These are phyloP conservation scores for Phanerodontia chrysosporium DNA, from an alignment of 768 basidiomycete genomes.

Conservation along the genomic window DNA sequence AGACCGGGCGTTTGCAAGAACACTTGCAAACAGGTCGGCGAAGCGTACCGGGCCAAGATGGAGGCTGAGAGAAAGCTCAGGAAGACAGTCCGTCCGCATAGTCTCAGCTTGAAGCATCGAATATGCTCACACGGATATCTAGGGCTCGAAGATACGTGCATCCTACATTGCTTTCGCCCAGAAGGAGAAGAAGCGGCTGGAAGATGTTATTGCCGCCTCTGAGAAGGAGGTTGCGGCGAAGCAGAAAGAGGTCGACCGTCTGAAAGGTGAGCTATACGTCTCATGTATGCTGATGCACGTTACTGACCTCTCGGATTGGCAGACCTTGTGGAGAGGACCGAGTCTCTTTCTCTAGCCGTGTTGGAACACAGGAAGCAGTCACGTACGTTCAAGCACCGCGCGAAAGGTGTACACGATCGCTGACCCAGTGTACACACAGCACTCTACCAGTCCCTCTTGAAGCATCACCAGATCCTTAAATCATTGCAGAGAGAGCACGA, in stretches of 20 bases:
- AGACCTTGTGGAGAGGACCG: slow-evolving; percentile 78
- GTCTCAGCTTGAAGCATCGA: not conserved
- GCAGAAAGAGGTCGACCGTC: slow-evolving; percentile 68
- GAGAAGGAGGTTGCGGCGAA: slow-evolving; percentile 54
- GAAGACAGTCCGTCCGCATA: slow-evolving; percentile 58
- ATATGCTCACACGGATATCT: not conserved
- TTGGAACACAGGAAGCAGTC: slow-evolving; percentile 84
- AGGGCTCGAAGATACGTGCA: slow-evolving; percentile 91
- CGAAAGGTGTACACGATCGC: not conserved
- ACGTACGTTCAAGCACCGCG: slow-evolving; percentile 48
- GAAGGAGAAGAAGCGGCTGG: slow-evolving; percentile 84
- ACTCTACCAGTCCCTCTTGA: slow-evolving; percentile 68
- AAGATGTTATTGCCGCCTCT: slow-evolving; percentile 52
- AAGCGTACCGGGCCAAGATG: slow-evolving; percentile 56
- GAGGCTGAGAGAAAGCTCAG: slow-evolving; percentile 76
- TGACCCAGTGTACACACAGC: slow-evolving; percentile 41
- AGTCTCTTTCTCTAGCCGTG: slow-evolving; percentile 74
- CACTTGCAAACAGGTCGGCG: slow-evolving; percentile 72
- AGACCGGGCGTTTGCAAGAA: slow-evolving; percentile 74
- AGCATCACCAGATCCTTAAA: slow-evolving; percentile 71
- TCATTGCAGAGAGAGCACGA: slow-evolving; percentile 71
- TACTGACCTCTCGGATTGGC: not conserved
- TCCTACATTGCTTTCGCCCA: slow-evolving; percentile 84
- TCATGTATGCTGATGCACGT: not conserved
- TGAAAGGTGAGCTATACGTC: slow-evolving; percentile 52